phyloP scores from a whole-genome alignment of 805 yeast genomes.

The Clavispora santaluciae region DNA sequence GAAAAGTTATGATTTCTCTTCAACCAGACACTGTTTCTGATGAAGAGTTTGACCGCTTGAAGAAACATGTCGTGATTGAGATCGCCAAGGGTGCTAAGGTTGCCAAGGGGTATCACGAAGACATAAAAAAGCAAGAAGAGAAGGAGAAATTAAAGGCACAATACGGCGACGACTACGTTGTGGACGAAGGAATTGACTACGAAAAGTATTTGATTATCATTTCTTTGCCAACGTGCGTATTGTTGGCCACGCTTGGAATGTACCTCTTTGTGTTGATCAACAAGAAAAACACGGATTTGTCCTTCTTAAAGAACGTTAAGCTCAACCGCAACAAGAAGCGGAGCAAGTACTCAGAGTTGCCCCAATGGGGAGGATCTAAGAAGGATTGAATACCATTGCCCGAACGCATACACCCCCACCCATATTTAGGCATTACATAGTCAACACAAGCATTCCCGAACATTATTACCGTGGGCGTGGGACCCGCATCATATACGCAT shows the following conservation, averaged over 20 bases:
- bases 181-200: conserved; percentile 46
- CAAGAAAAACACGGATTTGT: conserved; percentile 38
- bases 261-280: conserved; percentile 59
- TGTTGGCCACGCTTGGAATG: conserved; percentile 56
- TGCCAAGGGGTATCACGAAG: conserved; percentile 41
- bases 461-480: not conserved
- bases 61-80: conserved; percentile 39
- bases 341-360: conserved; percentile 25
- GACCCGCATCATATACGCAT: too few relatives aligned
- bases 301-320: conserved; percentile 31
- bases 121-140: conserved; percentile 36
- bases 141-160: conserved; percentile 22
- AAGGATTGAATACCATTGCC: conserved; percentile 3
- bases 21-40: conserved; percentile 68
- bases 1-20: conserved; percentile 58
- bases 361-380: conserved; percentile 24
- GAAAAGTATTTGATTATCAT: conserved; percentile 60
- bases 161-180: conserved; percentile 31
- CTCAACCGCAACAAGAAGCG: conserved; percentile 22
- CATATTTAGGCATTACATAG: not conserved
- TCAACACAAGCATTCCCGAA: not conserved
- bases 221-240: conserved; percentile 63
- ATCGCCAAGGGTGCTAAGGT: conserved; percentile 52
- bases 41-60: conserved; percentile 59
- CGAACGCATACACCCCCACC: not conserved